phyloP scores from a whole-genome alignment of 768 basidiomycete genomes.

The Tulasnella calospora region DNA sequence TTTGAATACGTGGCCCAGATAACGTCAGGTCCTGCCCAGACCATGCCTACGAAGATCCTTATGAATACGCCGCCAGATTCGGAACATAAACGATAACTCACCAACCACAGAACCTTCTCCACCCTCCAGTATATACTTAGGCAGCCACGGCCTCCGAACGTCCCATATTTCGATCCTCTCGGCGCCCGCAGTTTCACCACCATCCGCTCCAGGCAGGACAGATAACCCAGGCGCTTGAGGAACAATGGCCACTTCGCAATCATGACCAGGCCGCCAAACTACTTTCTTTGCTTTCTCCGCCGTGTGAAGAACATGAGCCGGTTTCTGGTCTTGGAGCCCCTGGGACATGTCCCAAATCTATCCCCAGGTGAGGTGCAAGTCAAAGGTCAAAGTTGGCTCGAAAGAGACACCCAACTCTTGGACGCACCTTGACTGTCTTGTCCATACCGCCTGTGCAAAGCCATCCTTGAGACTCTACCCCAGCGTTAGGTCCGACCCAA shows the following conservation, averaged over 20 bases:
- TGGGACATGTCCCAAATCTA: slow-evolving; percentile 69
- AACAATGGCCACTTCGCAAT: slow-evolving; percentile 38
- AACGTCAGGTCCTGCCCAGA: slow-evolving; percentile 64
- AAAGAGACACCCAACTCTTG: slow-evolving; percentile 8
- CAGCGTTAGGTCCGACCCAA: slow-evolving; percentile 42
- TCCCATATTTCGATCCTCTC: slow-evolving; percentile 84
- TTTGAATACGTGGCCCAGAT: slow-evolving; percentile 70
- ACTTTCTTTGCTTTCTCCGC: slow-evolving; percentile 70
- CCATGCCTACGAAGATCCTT: slow-evolving; percentile 48
- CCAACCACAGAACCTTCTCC: slow-evolving; percentile 72
- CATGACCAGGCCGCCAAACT: slow-evolving; percentile 69
- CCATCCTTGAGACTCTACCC: slow-evolving; percentile 50
- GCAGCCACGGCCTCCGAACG: slow-evolving; percentile 70
- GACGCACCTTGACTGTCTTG: slow-evolving; percentile 63
- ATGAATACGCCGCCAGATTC: slow-evolving; percentile 7
- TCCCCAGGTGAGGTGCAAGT: background rate
- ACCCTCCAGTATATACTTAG: slow-evolving; percentile 72
- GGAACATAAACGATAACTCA: slow-evolving; percentile 35
- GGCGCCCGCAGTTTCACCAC: slow-evolving; percentile 34
- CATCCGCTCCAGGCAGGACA: slow-evolving; percentile 22
- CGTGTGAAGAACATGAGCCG: slow-evolving; percentile 67
- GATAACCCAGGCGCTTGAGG: slow-evolving; percentile 25
- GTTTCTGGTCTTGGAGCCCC: slow-evolving; percentile 52
- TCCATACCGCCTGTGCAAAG: slow-evolving; percentile 76
- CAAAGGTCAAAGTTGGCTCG: background rate